phyloP scores from a whole-genome alignment of 257 asterid species.

The Echites panduratus region DNA sequence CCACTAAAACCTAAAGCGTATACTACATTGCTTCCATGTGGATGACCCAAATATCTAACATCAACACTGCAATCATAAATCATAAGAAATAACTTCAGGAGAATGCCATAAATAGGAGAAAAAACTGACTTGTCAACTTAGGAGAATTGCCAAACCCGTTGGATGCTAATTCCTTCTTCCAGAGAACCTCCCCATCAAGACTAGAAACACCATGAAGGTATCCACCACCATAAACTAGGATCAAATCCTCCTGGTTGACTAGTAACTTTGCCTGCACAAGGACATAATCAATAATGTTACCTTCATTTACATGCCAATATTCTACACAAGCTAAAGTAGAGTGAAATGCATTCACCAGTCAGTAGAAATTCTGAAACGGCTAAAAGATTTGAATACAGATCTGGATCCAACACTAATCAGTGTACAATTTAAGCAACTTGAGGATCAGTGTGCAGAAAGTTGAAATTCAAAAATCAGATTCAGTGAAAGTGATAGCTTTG shows the following conservation, averaged over 20 bases:
- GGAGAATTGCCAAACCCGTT: conserved; percentile 51
- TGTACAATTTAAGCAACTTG: neutral
- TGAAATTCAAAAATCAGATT: neutral
- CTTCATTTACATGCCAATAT: neutral
- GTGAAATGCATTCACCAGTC: neutral
- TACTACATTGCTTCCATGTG: conserved; percentile 54
- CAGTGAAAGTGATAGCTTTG: neutral
- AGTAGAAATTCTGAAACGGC: neutral
- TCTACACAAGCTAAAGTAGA: neutral
- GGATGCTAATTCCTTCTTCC: conserved; percentile 74
- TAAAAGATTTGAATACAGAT: neutral
- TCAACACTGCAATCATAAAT: conserved; percentile 55
- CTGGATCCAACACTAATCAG: neutral
- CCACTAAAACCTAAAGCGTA: conserved; percentile 63
- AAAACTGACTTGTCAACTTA: conserved; percentile 7
- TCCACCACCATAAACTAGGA: conserved; percentile 74
- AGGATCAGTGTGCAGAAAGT: neutral
- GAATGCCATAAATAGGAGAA: neutral
- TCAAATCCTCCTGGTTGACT: conserved; percentile 55
- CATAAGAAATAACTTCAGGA: neutral
- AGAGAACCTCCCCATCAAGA: conserved; percentile 78
- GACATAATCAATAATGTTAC: conserved; percentile 19
- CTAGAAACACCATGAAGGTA: conserved; percentile 77
- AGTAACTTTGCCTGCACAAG: conserved; percentile 58
- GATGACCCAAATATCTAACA: conserved; percentile 54